These are phyloP conservation scores for Sugiyamaella pinicola DNA, from an alignment of 1,139 yeast genomes.

Conservation along the genomic window DNA sequence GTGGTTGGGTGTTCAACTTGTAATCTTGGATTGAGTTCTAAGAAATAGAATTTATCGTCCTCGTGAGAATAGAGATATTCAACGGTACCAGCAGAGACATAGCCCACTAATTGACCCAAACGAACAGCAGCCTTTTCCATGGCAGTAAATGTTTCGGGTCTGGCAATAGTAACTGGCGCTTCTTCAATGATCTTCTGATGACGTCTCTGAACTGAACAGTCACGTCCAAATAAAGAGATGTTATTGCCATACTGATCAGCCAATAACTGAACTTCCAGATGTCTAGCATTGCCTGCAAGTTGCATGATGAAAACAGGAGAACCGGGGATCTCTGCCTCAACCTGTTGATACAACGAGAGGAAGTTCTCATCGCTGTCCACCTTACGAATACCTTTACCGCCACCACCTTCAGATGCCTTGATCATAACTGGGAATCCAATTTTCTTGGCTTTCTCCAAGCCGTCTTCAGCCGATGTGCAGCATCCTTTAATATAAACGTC, in stretches of 20 bases:
- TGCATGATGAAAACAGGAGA: constrained; percentile 97
- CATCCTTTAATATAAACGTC: constrained; percentile 85
- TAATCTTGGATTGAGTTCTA: constrained; percentile 95
- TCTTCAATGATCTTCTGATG: constrained; percentile 97
- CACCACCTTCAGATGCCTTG: constrained; percentile 98
- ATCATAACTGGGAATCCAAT: constrained; percentile 93
- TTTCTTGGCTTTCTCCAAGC: constrained; percentile 69
- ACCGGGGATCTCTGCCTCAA: constrained; percentile 90
- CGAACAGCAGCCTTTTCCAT: constrained; percentile 98
- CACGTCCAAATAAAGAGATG: constrained; percentile 91
- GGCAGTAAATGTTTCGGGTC: constrained; percentile 75
- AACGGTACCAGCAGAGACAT: constrained; percentile 98
- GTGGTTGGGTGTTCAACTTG: constrained; percentile 99
- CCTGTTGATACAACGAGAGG: constrained; percentile 85
- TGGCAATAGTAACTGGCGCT: constrained; percentile 95
- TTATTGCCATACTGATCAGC: constrained; percentile 94
- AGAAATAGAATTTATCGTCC: constrained; percentile 91
- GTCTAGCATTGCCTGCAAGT: constrained; percentile 90
- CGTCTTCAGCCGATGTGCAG: constrained; percentile 80
- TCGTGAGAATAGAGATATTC: constrained; percentile 93
- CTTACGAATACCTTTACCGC: constrained; percentile 99
- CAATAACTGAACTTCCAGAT: constrained; percentile 90
- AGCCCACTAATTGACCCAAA: constrained; percentile 93
- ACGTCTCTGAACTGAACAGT: constrained; percentile 97
- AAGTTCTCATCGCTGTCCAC: constrained; percentile 92